phyloP scores from a whole-genome alignment of 106 monocot genomes.

The Dioscorea zingiberensis region DNA sequence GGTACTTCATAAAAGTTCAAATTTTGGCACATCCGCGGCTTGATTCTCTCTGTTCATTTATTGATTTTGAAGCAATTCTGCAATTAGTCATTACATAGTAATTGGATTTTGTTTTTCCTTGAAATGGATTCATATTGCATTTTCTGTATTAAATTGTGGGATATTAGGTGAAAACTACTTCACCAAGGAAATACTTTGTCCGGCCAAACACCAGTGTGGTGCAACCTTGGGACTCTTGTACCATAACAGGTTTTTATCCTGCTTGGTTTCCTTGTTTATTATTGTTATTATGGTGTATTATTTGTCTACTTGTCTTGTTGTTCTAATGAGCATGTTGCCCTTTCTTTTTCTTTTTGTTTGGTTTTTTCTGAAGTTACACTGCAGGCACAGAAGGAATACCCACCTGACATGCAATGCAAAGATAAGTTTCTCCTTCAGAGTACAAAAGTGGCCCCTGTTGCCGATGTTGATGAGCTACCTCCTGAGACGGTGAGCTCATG shows the following conservation, averaged over 20 bases:
- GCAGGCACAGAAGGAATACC: slow-evolving; percentile 71
- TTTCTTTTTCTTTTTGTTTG: slow-evolving; percentile 1
- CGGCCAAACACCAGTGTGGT: slow-evolving; percentile 76
- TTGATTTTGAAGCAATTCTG: no score
- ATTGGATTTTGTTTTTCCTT: no score
- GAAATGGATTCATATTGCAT: no score
- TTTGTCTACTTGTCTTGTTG: neutral
- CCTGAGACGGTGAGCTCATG: slow-evolving; percentile 44
- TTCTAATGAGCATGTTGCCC: neutral
- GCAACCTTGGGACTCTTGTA: slow-evolving; percentile 90
- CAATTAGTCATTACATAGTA: no score
- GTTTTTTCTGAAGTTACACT: slow-evolving; percentile 53
- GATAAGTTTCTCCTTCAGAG: slow-evolving; percentile 96
- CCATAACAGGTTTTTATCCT: slow-evolving; percentile 48
- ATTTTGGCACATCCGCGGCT: no score
- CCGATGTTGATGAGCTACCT: slow-evolving; percentile 83
- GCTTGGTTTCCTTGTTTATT: neutral
- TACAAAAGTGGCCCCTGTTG: slow-evolving; percentile 57
- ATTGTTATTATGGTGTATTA: neutral
- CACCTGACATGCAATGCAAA: slow-evolving; percentile 80
- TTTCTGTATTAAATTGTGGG: no score
- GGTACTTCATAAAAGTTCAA: no score
- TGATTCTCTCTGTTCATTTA: no score
- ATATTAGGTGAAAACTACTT: slow-evolving; percentile 93
- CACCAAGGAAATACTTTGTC: slow-evolving; percentile 92